Evolutionary conservation across 1,284 basidiomycete species (phyloP), one percentile per base, ranked within the genome.

Genomic region (Wallemia ichthyophaga): DNA sequence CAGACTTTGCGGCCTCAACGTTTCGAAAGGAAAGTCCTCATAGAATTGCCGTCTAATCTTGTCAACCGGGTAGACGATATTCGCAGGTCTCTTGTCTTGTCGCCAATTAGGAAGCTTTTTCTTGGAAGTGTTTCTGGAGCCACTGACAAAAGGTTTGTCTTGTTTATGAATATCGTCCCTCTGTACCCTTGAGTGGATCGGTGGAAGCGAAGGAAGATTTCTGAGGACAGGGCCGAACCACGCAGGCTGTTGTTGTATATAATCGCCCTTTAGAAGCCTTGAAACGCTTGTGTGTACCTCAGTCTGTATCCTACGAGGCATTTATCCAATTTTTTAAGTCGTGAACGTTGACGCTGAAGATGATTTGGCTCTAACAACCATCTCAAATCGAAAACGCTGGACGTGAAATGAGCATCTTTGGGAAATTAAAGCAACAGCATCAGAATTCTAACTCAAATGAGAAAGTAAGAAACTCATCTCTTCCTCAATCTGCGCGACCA

Each of bases 21-120:
- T 82, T 71, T 98, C 91, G 68, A 95, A 96, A 1, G 92, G 89
- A 68, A 95, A 91, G 71, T 98, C 92, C 59, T 76, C 75, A 73
- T 91, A 96, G 75, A 98, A 98, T 69, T 87, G 85, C 59, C 79
- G 75, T 56, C 92, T 79, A 59, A 96, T 74, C 61, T 77, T 75
- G 70, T 98, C 92, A 68, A 91, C 86, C 27, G 83, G 65, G 69
- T 92, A 95, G 58, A 77, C 74, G 61, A 96, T 77, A 11, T 78
- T 72, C 60, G 69, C 63, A 58, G 65, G 60, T 61, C 68, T 37
- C 27, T 25, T 60, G 53, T 7, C 27, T 23, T n/a, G 59, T 54
- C 1, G 59, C 61, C 2, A 60, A 62, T 24, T 57, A 58, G 7
- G 62, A 27, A 53, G 33, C 25, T 54, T 66, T 64, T 59, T 65